phyloP scores from a whole-genome alignment of 2,329 filamentous ascomycete genomes.

The Sporothrix schenckii region DNA sequence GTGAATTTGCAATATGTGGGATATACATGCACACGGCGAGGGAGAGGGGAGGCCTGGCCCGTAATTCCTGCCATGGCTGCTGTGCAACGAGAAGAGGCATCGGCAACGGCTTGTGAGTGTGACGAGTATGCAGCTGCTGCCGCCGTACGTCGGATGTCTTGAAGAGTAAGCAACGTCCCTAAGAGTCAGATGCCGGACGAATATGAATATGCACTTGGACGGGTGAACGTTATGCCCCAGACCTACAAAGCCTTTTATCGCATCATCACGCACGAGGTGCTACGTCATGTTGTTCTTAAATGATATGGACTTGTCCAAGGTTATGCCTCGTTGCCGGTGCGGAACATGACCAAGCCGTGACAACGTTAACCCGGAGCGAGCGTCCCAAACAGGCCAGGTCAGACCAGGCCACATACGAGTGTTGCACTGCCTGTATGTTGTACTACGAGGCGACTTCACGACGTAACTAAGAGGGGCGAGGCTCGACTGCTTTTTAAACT shows the following conservation, averaged over 20 bases:
- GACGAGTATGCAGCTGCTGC: too few species aligned
- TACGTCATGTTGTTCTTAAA: neutral
- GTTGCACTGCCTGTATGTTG: neutral
- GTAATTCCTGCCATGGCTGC: constrained; percentile 22
- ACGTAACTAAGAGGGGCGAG: neutral
- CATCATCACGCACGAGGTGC: neutral
- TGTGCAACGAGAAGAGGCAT: neutral
- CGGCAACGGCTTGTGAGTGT: too few species aligned
- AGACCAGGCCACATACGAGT: neutral
- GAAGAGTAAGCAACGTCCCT: neutral
- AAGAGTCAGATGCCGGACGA: too few species aligned
- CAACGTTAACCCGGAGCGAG: neutral
- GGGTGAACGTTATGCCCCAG: neutral
- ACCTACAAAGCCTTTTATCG: neutral
- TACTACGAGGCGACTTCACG: neutral
- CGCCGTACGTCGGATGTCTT: neutral
- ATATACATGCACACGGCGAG: neutral
- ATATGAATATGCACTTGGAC: too few species aligned
- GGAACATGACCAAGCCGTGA: neutral
- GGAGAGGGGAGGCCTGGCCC: neutral
- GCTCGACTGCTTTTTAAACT: constrained; percentile 13
- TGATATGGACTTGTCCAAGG: neutral
- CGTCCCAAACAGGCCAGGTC: neutral
- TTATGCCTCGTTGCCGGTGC: neutral
- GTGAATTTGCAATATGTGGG: too few species aligned